Percentiles rank a stretch among this genome's conserved stretches.
These are phyloP conservation scores for Fraxinus nigra DNA, from an alignment of 305 asterid species.

Conservation along the genomic window DNA sequence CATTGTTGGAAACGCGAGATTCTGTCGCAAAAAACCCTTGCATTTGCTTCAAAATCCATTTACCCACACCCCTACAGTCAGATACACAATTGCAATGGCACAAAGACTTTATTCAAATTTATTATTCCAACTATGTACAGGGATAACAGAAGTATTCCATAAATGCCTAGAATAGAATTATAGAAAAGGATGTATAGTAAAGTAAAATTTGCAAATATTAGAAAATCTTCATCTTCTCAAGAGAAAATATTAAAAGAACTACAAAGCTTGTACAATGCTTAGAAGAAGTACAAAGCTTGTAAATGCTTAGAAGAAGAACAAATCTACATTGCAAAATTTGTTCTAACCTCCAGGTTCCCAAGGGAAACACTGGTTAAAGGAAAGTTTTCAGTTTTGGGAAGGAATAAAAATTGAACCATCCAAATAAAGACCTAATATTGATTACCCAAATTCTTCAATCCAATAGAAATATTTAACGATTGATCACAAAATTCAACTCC, in stretches of 20 bases:
- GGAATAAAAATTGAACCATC: neutral
- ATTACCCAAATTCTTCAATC: neutral
- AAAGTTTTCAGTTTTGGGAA: neutral
- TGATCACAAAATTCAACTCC: slow-evolving; percentile 6
- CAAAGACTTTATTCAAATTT: neutral
- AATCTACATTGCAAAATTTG: neutral
- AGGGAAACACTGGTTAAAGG: neutral
- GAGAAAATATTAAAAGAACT: neutral
- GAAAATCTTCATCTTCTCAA: neutral
- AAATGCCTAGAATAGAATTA: neutral
- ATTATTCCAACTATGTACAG: neutral
- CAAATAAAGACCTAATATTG: neutral
- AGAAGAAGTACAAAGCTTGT: neutral
- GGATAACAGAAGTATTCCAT: neutral
- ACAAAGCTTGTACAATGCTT: neutral
- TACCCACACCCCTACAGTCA: slow-evolving; percentile 73
- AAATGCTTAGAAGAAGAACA: neutral
- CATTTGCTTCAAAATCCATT: slow-evolving; percentile 87
- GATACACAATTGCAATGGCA: slow-evolving; percentile 16
- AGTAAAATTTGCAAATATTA: neutral
- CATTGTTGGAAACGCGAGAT: slow-evolving; percentile 44
- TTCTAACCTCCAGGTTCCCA: neutral
- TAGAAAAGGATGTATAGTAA: neutral
- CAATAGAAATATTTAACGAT: neutral
- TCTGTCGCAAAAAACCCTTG: slow-evolving; percentile 58